Evolutionary conservation across 2,329 filamentous ascomycete species (phyloP), one percentile per base, ranked within the genome.

Genomic region (Fusarium marasasianum): DNA sequence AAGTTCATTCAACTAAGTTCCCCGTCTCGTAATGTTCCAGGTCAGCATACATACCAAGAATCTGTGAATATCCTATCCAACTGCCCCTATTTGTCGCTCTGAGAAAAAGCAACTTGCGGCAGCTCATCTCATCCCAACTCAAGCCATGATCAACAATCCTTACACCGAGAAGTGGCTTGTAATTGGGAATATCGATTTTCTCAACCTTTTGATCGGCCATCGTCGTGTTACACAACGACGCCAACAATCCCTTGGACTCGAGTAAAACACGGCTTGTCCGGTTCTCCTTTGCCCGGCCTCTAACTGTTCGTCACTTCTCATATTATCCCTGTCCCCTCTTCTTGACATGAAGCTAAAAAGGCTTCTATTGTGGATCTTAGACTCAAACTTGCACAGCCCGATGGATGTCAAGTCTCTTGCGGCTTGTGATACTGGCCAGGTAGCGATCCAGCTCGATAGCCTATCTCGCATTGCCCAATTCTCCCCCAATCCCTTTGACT

Each of bases 81-180:
- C 38, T 33, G 22, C 31, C 24, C 43, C 22, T 35, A 48, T 40
- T 69, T 24, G 64, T 26, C 35, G 15, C 24, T 29, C 26, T 26
- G 22, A 26, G 56, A 47, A 74, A 72, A 74, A 68, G 71, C 55
- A 74, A 74, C 26, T 58, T 58, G 17, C 54, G 41, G 31, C 62
- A 74, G 61, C 54, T 47, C 38, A 43, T 24, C n/a, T 43, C 51
- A 55, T 69, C 35, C 54, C 56, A 31, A 63, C 31, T 54, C 47
- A 50, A 29, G 17, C 51, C 40, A 35, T 29, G 43, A 62, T 35
- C 24, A 41, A 53, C 38, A 63, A 33, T 51, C n/a, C 48, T 44
- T 45, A 63, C 57, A 61, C 71, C 57, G 26, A 64, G 31, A 50
- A 51, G 37, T 65, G 50, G 50, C 54, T 71, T n/a, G 29, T 54